phyloP scores from a whole-genome alignment of 2,329 filamentous ascomycete species.

The Colletotrichum sublineola region DNA sequence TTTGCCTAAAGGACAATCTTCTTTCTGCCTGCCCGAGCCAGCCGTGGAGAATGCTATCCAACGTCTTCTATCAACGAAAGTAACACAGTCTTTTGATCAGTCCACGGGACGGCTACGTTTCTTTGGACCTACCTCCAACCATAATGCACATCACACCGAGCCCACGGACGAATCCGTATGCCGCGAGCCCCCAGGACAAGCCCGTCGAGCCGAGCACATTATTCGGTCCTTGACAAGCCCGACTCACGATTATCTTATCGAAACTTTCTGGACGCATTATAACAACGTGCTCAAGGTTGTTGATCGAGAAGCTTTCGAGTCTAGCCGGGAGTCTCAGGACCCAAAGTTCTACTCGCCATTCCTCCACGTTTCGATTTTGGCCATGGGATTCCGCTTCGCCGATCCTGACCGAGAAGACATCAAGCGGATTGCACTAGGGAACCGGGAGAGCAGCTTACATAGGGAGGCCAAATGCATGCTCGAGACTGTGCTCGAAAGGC shows the following conservation, averaged over 20 bases:
- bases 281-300: slow-evolving; percentile 64
- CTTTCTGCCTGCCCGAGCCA: slow-evolving; percentile 54
- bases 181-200: slow-evolving; percentile 58
- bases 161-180: slow-evolving; percentile 51
- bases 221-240: slow-evolving; percentile 59
- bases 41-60: slow-evolving; percentile 63
- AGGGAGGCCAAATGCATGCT: slow-evolving; percentile 68
- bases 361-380: slow-evolving; percentile 64
- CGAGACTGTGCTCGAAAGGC: slow-evolving; percentile 65
- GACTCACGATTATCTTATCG: slow-evolving; percentile 66
- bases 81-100: slow-evolving; percentile 65
- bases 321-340: slow-evolving; percentile 59
- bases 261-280: slow-evolving; percentile 65
- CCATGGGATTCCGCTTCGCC: slow-evolving; percentile 65
- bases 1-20: slow-evolving; percentile 49
- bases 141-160: slow-evolving; percentile 61
- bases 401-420: slow-evolving; percentile 64
- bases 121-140: slow-evolving; percentile 67
- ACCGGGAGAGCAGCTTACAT: slow-evolving; percentile 65
- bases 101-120: slow-evolving; percentile 64
- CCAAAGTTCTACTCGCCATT: slow-evolving; percentile 66
- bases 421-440: slow-evolving; percentile 59
- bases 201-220: slow-evolving; percentile 60
- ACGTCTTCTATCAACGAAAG: slow-evolving; percentile 62
- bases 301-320: slow-evolving; percentile 63